Evolutionary conservation across 441 rosid genomes (phyloP), one percentile per base, ranked within the genome.

Genomic region (Populus tomentosa): DNA sequence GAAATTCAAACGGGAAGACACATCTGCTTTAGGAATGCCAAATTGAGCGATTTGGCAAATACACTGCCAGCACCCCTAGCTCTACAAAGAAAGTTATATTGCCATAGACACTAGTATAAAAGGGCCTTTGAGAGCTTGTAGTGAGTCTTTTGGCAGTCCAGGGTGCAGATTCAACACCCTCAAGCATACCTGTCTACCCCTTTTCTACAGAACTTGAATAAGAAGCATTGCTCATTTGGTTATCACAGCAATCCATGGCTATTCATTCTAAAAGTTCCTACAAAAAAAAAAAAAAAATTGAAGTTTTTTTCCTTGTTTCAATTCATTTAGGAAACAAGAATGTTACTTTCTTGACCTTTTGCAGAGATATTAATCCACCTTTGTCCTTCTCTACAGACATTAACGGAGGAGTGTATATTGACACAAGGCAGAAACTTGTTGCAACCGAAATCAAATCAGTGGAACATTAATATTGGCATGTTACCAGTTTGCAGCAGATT

Each of bases 121-220:
- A 66, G 21, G 97, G 97, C 83, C 14, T 86, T 53, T 35, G 38
- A 35, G 9, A 35, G 38, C 7, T 36, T 73, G 89, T 83, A 92
- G 97, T 46, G 90, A 89, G 76, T 89, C 87, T 82, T 84, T 85
- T 30, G 89, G 80, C 20, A 92, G 80, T 76, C 99, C 95, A 69
- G 92, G 89, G n/a, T 3, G 94, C 98, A 1, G 82, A 72, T 89
- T 93, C 97, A 33, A 92, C 92, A 21, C 97, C 97, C 70, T 86
- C 87, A 61, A 95, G 88, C 97, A 95, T 92, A 56, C 82, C 90
- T 21, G 84, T 65, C 82, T 82, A 90, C 77, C 92, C 95, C 86
- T 84, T 95, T 81, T 92, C 94, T 16, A 88, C 63, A 59, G 24
- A 59, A 59, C 63, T n/a, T 59, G 8, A 56, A 20, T n/a, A 59